Evolutionary conservation across 2,329 filamentous ascomycete genomes (phyloP).

Genomic region (Aspergillus texensis): DNA sequence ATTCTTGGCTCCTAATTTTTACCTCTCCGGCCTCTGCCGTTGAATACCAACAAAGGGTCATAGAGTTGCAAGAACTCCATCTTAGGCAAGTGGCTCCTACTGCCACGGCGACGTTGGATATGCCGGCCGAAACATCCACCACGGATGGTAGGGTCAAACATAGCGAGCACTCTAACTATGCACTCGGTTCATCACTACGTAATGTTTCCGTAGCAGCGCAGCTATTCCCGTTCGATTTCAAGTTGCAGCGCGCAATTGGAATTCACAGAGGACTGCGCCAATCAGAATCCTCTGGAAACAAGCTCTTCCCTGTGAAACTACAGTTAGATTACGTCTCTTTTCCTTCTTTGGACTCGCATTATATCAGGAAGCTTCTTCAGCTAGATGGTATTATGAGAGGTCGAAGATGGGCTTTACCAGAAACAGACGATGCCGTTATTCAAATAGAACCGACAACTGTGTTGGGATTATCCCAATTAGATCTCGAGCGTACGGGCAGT

Average conservation of each 20-base stretch:
- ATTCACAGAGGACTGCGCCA: background rate
- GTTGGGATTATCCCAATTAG: background rate
- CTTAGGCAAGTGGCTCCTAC: background rate
- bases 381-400: slow-evolving; percentile 1
- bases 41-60: background rate
- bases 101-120: background rate
- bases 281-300: background rate
- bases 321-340: background rate
- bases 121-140: background rate
- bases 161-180: background rate
- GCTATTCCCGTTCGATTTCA: background rate
- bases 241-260: background rate
- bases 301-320: background rate
- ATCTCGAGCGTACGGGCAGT: background rate
- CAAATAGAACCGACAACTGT: background rate
- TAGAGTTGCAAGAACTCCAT: background rate
- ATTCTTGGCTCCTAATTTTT: background rate
- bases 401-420: background rate
- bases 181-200: background rate
- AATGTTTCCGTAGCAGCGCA: slow-evolving; percentile 1
- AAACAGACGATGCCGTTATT: background rate
- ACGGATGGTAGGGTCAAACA: background rate
- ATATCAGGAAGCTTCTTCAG: background rate
- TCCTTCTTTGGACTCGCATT: background rate
- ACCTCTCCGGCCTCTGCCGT: background rate